Percentiles rank a stretch among this genome's conserved stretches.
Conservation (phyloP, 352 stramenopile genomes). For the Pythium phragmitis region DNA sequence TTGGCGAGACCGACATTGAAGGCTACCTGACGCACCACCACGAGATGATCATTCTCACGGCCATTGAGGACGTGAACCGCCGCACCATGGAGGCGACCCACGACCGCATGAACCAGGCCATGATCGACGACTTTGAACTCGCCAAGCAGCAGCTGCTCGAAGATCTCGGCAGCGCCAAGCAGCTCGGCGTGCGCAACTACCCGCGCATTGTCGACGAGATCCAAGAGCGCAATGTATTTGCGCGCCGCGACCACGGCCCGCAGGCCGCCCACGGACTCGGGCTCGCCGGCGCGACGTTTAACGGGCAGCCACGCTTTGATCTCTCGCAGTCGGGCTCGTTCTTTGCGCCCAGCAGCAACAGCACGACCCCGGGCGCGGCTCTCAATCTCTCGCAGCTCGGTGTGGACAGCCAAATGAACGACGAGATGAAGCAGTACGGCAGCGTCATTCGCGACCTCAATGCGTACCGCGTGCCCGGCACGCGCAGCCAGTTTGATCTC, state of each 20-base stretch:
- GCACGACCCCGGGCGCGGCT: constrained; percentile 18
- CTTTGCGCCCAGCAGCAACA: constrained; percentile 26
- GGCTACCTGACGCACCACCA: constrained; percentile 89
- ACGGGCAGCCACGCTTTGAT: constrained; percentile 52
- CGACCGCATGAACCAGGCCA: constrained; percentile 82
- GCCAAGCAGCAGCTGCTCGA: constrained; percentile 77
- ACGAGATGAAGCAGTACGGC: constrained; percentile 86
- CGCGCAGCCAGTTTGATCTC: constrained; percentile 72
- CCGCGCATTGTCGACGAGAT: constrained; percentile 50
- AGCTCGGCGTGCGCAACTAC: constrained; percentile 73
- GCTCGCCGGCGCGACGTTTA: constrained; percentile 49
- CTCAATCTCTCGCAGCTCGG: constrained; percentile 67
- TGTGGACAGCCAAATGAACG: constrained; percentile 67
- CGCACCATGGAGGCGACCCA: constrained; percentile 79
- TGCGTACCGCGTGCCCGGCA: constrained; percentile 59
- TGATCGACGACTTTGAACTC: constrained; percentile 85
- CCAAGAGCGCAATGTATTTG: constrained; percentile 50
- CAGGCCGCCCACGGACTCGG: constrained; percentile 36
- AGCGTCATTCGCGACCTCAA: constrained; percentile 73
- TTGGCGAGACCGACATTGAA: constrained; percentile 85
- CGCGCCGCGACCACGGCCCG: constrained; percentile 33
- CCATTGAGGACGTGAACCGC: constrained; percentile 85
- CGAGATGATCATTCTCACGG: constrained; percentile 91
- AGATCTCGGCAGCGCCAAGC: constrained; percentile 60
- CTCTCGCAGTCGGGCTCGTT: constrained; percentile 32